Base-by-base conservation (phyloP, 1,139 yeast genomes). In the Tardiomyces blankii region DNA sequence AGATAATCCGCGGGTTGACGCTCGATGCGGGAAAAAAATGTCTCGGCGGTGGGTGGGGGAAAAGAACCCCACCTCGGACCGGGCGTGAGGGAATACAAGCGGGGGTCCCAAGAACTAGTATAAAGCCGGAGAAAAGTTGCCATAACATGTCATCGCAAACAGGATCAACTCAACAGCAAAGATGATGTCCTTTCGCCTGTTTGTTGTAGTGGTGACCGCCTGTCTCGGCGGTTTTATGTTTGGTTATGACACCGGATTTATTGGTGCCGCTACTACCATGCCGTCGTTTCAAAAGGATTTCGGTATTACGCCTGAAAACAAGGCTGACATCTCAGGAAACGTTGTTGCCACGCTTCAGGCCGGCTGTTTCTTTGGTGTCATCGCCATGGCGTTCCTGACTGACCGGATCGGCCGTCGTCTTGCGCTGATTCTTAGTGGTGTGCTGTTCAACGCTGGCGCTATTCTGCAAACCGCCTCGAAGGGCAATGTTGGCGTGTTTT, bases 321-420 rank as follows among this genome's bases (percentile, higher is more conserved):
- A 41, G 13, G 45, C 54, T 1, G 48, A 48, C 1, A 19, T 51
- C 16, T 43, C 48, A 2, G 54, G 54, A 33, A 69, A 68, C 48
- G 61, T 70, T 38, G 68, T 69, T 33, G 66, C 73, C 13, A 62
- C 69, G 23, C 68, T 70, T 55, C 74, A 70, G 47, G 72, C 70
- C 6, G 74, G 73, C 1, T 69, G 73, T 42, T 70, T 71, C 55
- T 70, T 70, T 50, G 75, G 75, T 13, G 71, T 74, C 2, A 54
- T 68, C 21, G 58, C 66, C 28, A 66, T 72, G 38, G 69, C 42
- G 5, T 39, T 18, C 19, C 16, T 16, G 12, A 39, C 41, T 9
- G 33, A 25, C 19, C n/a, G 16, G 19, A 27, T 39, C 21, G 41
- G 41, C 18, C 41, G 41, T 3, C 30, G 41, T n/a, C 18, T 23